A percentile compares a stretch with the other conserved stretches of the same genome.
phyloP scores from a whole-genome alignment of 495 filamentous ascomycete species.

The Alectoria sarmentosa region DNA sequence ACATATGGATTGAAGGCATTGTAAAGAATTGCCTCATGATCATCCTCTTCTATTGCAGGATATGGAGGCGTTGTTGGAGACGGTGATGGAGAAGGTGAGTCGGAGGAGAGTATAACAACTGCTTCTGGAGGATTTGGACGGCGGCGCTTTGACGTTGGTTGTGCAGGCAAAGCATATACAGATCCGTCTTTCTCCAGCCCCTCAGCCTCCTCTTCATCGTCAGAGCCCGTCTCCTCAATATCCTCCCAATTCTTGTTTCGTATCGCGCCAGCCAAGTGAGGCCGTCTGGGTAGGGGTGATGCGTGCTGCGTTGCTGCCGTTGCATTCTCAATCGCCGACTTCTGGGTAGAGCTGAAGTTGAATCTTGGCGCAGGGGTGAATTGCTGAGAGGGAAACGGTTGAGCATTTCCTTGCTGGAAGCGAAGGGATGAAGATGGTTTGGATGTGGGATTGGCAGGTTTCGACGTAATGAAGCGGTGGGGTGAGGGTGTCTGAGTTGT shows the following conservation, averaged over 20 bases:
- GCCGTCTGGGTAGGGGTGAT: slow-evolving; percentile 6
- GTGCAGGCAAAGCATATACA: neutral
- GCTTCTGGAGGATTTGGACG: slow-evolving; percentile 12
- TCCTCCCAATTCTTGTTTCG: slow-evolving; percentile 3
- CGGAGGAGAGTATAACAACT: slow-evolving; percentile 16
- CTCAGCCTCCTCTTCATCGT: slow-evolving; percentile 9
- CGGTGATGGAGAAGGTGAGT: slow-evolving; percentile 8
- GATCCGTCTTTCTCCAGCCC: neutral
- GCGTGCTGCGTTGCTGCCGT: neutral
- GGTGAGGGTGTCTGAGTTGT: slow-evolving; percentile 14
- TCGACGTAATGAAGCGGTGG: slow-evolving; percentile 14
- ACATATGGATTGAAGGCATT: neutral
- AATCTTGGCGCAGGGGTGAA: slow-evolving; percentile 15
- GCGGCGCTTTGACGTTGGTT: slow-evolving; percentile 12
- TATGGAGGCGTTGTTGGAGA: slow-evolving; percentile 11
- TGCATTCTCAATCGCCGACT: slow-evolving; percentile 3
- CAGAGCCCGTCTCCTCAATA: slow-evolving; percentile 14
- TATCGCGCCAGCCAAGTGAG: neutral
- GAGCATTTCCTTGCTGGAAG: slow-evolving; percentile 12
- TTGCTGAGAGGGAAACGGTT: slow-evolving; percentile 3
- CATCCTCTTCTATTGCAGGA: slow-evolving; percentile 5
- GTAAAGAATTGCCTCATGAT: neutral
- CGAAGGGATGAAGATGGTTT: slow-evolving; percentile 15
- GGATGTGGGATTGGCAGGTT: neutral
- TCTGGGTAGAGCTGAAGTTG: slow-evolving; percentile 11